Evolutionary conservation across 1,284 basidiomycete genomes (phyloP).

Genomic region (Microbotryomycetes sp.): DNA sequence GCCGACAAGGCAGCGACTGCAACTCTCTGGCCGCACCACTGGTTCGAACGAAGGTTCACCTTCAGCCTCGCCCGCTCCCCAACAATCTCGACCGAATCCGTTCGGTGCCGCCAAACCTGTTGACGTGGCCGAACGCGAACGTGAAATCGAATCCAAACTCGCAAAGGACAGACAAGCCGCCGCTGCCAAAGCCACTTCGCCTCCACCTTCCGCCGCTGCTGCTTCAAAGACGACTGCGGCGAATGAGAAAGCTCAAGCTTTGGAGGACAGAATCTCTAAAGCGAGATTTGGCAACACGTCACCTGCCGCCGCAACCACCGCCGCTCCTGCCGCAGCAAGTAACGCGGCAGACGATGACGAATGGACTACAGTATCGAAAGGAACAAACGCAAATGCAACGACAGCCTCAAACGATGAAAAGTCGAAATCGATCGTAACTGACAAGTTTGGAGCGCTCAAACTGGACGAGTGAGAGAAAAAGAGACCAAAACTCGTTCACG

Average conservation of each 20-base stretch:
- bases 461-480: background rate
- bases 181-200: background rate
- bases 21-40: constrained; percentile 27
- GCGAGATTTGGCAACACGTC: background rate
- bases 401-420: background rate
- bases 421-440: background rate
- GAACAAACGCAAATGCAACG: background rate
- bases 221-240: background rate
- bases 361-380: background rate
- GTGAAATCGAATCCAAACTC: constrained; percentile 60
- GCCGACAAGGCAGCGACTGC: constrained; percentile 18
- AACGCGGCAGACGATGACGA: background rate
- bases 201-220: too few relatives aligned
- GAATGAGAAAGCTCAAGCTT: background rate
- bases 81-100: constrained; percentile 64
- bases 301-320: background rate
- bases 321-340: background rate
- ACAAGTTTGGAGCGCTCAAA: background rate
- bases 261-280: background rate
- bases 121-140: constrained; percentile 69
- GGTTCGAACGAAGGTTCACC: constrained; percentile 45
- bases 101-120: constrained; percentile 90
- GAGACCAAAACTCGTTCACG: too few relatives aligned
- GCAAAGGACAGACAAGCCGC: constrained; percentile 51
- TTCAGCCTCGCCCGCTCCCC: constrained; percentile 69